phyloP scores from a whole-genome alignment of 129 eudicot genomes.

The Scalesia atractyloides region DNA sequence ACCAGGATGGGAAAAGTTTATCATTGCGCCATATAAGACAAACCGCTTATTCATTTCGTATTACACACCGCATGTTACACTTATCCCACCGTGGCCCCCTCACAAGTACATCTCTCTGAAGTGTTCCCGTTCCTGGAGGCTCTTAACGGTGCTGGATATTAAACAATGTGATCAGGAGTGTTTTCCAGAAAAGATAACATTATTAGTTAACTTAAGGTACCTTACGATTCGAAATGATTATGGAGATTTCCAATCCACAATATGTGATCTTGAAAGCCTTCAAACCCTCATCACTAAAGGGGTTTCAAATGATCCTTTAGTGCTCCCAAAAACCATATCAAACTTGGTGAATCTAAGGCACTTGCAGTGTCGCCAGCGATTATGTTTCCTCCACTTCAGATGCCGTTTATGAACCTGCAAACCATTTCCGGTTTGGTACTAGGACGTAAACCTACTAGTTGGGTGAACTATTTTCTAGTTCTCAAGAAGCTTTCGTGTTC shows the following conservation, averaged over 20 bases:
- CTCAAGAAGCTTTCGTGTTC: constrained; percentile 8
- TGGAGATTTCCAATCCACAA: not conserved
- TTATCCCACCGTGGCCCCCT: no score
- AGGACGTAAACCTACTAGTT: not conserved
- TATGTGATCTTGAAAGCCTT: constrained; percentile 18
- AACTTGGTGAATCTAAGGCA: constrained; percentile 18
- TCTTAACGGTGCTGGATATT: no score
- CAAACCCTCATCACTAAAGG: constrained; percentile 4
- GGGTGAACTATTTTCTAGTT: constrained; percentile 2
- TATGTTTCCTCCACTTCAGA: not conserved
- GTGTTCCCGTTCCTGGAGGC: not conserved
- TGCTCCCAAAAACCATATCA: constrained; percentile 9
- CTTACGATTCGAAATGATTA: not conserved
- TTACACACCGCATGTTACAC: no score
- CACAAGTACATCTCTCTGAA: no score
- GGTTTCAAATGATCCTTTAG: accelerated
- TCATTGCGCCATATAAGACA: no score
- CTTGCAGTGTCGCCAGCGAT: not conserved
- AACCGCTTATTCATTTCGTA: no score
- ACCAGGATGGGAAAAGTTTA: no score
- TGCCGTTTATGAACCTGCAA: not conserved
- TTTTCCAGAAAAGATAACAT: no score
- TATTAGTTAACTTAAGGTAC: constrained; percentile 24
- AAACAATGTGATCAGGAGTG: no score
- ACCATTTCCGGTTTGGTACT: not conserved